Base-by-base conservation (phyloP, 108 stramenopile genomes). In the Skeletonema marinoi region DNA sequence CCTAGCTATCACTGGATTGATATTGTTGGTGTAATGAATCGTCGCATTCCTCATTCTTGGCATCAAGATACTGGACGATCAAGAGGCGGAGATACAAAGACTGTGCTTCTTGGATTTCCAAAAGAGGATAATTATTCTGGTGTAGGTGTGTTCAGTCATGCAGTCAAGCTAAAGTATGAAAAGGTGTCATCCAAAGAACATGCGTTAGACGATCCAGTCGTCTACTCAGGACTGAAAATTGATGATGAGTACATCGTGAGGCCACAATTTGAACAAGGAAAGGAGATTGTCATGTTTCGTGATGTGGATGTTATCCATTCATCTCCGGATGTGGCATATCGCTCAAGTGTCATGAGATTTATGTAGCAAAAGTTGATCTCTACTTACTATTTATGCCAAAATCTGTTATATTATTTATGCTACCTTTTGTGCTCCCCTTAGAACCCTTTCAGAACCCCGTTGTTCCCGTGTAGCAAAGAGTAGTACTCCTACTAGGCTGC, bases 1-100 rank as follows among this genome's bases (percentile, higher is more conserved):
- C 86, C 92, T 29, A 80, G 86, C 12, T 89, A 80, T 17, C 93
- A 94, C 80, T 94, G 80, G 80, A 94, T 94, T 62, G 93, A 94
- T 73, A 94, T 94, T 64, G 85, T 89, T 25, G 90, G 90, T 6
- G 77, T 91, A 32, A 66, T 78, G 48, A 84, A 86, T 69, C 67
- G 88, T 8, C 73, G 46, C 48, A 88, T 90, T 32, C 66, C 85
- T 30, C 88, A 94, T 73, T 88, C 88, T 11, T 94, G 88, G 87
- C 93, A 94, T 67, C 82, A 88, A 35, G 90, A 94, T 67, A 80
- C 81, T 11, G 89, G 93, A 29, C 65, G 44, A 6, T 85, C 81
- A n/a, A 77, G 66, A 10, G 67, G 68, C 2, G 72, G 78, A 17
- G 65, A 80, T 54, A 70, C 82, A 32, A 59, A 66, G n/a, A 94